phyloP scores from a whole-genome alignment of 2,329 filamentous ascomycete genomes.

The Nemania diffusa region DNA sequence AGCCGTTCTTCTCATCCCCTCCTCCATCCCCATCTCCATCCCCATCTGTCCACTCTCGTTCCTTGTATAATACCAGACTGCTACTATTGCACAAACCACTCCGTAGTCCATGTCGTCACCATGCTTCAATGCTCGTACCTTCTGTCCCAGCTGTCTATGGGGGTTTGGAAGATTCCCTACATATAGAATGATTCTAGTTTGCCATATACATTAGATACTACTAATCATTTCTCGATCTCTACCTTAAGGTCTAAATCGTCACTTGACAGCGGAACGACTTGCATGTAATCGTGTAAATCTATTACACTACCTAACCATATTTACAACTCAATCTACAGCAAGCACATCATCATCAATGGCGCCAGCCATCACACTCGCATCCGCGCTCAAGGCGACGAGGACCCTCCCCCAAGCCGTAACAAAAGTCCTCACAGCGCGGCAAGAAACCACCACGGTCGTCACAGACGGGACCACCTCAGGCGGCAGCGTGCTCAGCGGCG shows the following conservation, averaged over 20 bases:
- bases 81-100: not conserved
- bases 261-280: not conserved
- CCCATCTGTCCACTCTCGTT: slow-evolving; percentile 5
- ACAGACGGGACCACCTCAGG: slow-evolving; percentile 2
- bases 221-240: not conserved
- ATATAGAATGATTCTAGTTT: not conserved
- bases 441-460: slow-evolving; percentile 46
- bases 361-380: slow-evolving; percentile 31
- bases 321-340: not conserved
- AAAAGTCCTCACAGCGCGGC: slow-evolving; percentile 41
- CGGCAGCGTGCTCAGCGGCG: slow-evolving; percentile 53
- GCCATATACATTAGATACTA: not conserved
- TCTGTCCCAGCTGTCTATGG: not conserved
- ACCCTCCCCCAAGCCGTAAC: slow-evolving; percentile 42
- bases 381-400: slow-evolving; percentile 39
- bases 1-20: not conserved
- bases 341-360: no score
- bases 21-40: not conserved
- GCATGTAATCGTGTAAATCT: not conserved
- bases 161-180: not conserved
- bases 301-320: not conserved
- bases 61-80: not conserved
- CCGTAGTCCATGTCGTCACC: slow-evolving; percentile 33
- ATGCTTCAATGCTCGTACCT: slow-evolving; percentile 8
- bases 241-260: not conserved